A percentile compares a stretch with the other conserved stretches of the same genome.
phyloP scores from a whole-genome alignment of 2,329 filamentous ascomycete species.

The Scedosporium minutisporum region DNA sequence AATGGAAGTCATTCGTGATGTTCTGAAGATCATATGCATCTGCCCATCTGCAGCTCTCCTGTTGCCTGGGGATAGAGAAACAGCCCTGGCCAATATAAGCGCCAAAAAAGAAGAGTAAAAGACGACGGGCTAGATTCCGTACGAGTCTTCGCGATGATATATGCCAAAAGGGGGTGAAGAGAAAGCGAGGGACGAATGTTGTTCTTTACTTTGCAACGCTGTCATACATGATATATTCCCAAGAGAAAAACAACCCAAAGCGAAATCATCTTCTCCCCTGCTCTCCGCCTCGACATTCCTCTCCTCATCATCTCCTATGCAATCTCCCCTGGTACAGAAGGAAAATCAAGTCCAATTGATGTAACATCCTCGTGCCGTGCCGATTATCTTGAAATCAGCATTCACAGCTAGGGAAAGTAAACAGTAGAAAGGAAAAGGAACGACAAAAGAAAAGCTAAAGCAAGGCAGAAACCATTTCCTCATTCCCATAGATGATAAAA shows the following conservation, averaged over 20 bases:
- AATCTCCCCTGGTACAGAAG: background rate
- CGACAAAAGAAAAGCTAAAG: slow-evolving; percentile 14
- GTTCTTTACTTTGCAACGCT: background rate
- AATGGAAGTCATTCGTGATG: too few species aligned
- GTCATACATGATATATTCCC: background rate
- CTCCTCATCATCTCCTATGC: background rate
- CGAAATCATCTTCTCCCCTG: background rate
- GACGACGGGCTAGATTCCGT: too few species aligned
- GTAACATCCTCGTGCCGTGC: background rate
- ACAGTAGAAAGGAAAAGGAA: background rate
- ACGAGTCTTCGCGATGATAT: too few species aligned
- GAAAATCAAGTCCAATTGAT: background rate
- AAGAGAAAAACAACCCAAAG: background rate
- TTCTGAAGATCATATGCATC: too few species aligned
- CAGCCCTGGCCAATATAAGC: too few species aligned
- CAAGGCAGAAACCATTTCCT: slow-evolving; percentile 11
- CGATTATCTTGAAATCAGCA: background rate
- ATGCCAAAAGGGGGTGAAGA: background rate
- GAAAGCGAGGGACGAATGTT: background rate
- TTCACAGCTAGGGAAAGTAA: background rate
- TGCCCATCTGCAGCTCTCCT: too few species aligned
- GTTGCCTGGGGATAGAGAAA: too few species aligned
- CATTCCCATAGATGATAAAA: slow-evolving; percentile 17
- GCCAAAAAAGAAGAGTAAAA: too few species aligned
- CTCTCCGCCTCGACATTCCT: background rate